Base-by-base conservation (phyloP, 352 stramenopile genomes). In the Globisporangium recalcitrans region DNA sequence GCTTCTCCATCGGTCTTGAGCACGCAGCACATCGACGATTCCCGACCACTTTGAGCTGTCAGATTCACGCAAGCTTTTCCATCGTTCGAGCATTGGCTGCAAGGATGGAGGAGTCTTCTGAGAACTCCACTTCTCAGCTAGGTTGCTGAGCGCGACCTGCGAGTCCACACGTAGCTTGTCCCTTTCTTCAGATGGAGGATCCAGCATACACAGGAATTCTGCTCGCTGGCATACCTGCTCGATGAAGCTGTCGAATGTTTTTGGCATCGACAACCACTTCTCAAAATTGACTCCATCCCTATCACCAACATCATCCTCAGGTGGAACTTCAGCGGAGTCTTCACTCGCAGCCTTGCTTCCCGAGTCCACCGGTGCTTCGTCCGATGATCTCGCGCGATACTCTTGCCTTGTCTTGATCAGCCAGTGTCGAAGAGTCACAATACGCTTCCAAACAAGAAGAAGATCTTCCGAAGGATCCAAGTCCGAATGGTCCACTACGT, bases 1-100 rank as follows among this genome's bases (percentile, higher is more conserved):
- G 58, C 68, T 69, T 67, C 75, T 68, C 75, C 75, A 84, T 16
- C 73, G 71, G 53, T 70, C 63, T 48, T 96, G 87, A 26, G 87
- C 87, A 24, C 85, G 80, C 36, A 96, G 56, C 0, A 96, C 80
- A 57, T 93, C 79, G 2, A 96, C 85, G 29, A 96, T 86, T 1
- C 87, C 87, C 16, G 82, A 89, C 87, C 87, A 96, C 58, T 92
- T 94, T 0, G 80, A 91, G 27, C 78, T 90, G 53, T 96, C 87
- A 9, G 70, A 75, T 56, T 94, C 76, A 9, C 77, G 63, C 29
- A 96, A 47, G 9, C 75, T 90, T 68, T 86, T 87, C 87, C 87
- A 96, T 10, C 87, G 71, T 55, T 96, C 87, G 31, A 94, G 75
- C 85, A 96, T 94, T 9, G 87, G 87, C 42, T 96, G 80, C 31